Evolutionary conservation across 2,329 filamentous ascomycete genomes (phyloP).

Genomic region (Fusarium bactridioides): DNA sequence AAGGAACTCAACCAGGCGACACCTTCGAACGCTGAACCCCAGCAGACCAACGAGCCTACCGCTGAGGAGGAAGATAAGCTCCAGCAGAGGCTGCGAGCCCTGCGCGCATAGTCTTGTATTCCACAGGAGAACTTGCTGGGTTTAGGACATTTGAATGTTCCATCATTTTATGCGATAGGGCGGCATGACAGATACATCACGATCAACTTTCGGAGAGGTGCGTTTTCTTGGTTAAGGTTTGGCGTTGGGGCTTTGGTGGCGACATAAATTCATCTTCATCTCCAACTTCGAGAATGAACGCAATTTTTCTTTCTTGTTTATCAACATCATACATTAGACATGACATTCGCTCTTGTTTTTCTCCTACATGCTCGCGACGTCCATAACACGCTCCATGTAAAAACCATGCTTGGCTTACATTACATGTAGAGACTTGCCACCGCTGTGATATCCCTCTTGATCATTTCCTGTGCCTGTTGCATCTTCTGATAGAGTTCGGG

Average conservation of each 20-base stretch:
- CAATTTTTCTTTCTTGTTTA: slow-evolving; percentile 7
- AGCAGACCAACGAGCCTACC: slow-evolving; percentile 70
- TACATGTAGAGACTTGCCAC: slow-evolving; percentile 90
- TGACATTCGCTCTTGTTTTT: background rate
- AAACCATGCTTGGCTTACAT: slow-evolving; percentile 64
- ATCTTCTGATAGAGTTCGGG: slow-evolving; percentile 95
- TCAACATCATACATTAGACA: slow-evolving; percentile 20
- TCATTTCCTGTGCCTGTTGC: slow-evolving; percentile 96
- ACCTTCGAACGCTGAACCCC: slow-evolving; percentile 65
- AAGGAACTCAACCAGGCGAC: slow-evolving; percentile 72
- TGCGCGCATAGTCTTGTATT: slow-evolving; percentile 55
- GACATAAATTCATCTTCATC: slow-evolving; percentile 28
- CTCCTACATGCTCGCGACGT: background rate
- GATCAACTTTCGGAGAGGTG: background rate
- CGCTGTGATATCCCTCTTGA: slow-evolving; percentile 93
- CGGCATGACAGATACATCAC: background rate
- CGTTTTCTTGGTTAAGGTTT: slow-evolving; percentile 30
- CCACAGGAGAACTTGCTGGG: background rate
- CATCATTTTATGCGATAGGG: background rate
- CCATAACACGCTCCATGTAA: background rate
- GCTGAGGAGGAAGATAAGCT: slow-evolving; percentile 82
- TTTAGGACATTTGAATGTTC: background rate
- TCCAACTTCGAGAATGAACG: slow-evolving; percentile 9
- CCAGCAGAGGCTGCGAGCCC: slow-evolving; percentile 65
- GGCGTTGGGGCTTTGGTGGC: slow-evolving; percentile 36